These are phyloP conservation scores for Cladorrhinum sp. DNA, from an alignment of 2,329 filamentous ascomycete species.

Conservation along the genomic window DNA sequence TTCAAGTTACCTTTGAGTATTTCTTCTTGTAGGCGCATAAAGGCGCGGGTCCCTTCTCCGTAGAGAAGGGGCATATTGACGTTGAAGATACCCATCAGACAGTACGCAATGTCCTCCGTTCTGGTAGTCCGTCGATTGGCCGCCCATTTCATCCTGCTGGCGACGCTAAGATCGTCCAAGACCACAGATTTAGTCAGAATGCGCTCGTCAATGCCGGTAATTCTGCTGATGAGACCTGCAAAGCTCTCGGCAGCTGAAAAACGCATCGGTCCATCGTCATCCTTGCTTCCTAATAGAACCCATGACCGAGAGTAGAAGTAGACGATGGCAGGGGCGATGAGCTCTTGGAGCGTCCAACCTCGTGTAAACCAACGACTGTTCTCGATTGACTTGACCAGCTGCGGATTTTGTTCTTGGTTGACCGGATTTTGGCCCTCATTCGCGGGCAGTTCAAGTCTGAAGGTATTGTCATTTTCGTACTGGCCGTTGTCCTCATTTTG, in stretches of 20 bases:
- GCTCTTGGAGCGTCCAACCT: slow-evolving; percentile 17
- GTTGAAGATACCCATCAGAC: slow-evolving; percentile 10
- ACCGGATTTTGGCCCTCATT: too few relatives aligned
- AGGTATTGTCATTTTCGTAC: too few relatives aligned
- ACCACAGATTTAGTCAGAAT: not conserved
- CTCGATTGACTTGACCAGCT: not conserved
- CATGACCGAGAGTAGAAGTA: slow-evolving; percentile 11
- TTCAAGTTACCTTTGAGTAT: slow-evolving; percentile 10
- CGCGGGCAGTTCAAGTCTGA: too few relatives aligned
- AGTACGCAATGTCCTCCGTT: slow-evolving; percentile 11
- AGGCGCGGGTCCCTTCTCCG: slow-evolving; percentile 8
- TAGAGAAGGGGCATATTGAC: slow-evolving; percentile 14
- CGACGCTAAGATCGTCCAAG: not conserved
- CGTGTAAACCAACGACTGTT: slow-evolving; percentile 13
- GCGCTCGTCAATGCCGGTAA: not conserved
- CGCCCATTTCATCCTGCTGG: slow-evolving; percentile 12
- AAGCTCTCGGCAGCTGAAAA: not conserved
- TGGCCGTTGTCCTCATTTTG: too few relatives aligned
- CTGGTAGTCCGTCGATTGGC: slow-evolving; percentile 9
- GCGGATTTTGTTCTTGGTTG: not conserved
- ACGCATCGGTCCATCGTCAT: not conserved
- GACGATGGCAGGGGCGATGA: slow-evolving; percentile 8
- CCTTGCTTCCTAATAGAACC: slow-evolving; percentile 16
- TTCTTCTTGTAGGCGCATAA: slow-evolving; percentile 12
- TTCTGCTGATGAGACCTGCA: not conserved